Conservation (phyloP, 2,329 filamentous ascomycete species). For the Fusarium pilosicola region DNA sequence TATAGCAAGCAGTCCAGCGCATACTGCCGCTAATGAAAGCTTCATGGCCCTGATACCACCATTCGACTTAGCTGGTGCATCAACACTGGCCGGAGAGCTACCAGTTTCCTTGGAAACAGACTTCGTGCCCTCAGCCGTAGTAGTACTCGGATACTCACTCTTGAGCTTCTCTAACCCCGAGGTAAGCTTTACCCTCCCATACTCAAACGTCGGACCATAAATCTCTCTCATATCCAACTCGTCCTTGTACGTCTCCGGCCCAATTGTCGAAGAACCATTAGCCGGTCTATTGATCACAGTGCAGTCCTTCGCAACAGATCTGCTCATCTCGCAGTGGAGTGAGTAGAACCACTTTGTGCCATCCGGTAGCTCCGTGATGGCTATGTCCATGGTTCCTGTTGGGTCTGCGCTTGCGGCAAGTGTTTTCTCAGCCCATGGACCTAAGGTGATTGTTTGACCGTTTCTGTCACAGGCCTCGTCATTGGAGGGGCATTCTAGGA, state of each 20-base stretch:
- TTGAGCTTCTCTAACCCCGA: not conserved
- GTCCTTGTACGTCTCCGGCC: not conserved
- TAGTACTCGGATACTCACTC: not conserved
- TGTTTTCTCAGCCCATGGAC: not conserved
- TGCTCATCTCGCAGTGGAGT: not conserved
- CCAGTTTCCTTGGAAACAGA: not conserved
- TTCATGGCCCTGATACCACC: accelerated
- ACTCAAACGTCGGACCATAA: not conserved
- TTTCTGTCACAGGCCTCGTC: not conserved
- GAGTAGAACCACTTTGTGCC: not conserved
- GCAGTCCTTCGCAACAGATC: not conserved
- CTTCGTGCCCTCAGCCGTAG: not conserved
- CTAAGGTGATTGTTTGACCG: not conserved
- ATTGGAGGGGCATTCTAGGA: not conserved
- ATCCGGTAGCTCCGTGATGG: not conserved
- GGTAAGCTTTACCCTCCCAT: not conserved
- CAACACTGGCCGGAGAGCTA: accelerated
- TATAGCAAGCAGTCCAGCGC: not conserved
- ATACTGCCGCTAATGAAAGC: not conserved
- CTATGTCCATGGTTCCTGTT: not conserved
- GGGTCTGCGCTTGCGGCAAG: not conserved
- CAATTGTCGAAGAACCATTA: accelerated
- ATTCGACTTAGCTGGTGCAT: not conserved
- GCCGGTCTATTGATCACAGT: not conserved
- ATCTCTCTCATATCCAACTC: not conserved